A percentile compares a stretch with the other conserved stretches of the same genome.
phyloP scores from a whole-genome alignment of 768 basidiomycete genomes.

The Boletellus ananas region DNA sequence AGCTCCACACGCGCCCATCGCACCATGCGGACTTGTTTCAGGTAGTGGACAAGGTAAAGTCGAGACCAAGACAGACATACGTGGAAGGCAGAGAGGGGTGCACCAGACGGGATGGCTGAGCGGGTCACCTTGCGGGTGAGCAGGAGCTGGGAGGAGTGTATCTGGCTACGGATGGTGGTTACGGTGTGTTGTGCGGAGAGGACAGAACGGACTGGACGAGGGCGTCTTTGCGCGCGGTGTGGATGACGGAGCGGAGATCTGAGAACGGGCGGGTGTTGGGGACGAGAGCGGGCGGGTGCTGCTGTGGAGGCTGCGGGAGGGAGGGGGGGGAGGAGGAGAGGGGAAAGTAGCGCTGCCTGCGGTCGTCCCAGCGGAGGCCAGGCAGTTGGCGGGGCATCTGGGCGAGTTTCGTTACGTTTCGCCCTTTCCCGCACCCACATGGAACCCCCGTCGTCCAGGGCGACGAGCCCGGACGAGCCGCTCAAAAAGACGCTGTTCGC shows the following conservation, averaged over 20 bases:
- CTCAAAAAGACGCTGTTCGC: background rate
- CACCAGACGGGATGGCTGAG: slow-evolving; percentile 23
- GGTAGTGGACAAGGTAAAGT: background rate
- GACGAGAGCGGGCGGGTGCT: background rate
- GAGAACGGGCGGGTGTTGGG: slow-evolving; percentile 3
- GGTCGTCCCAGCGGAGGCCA: slow-evolving; percentile 54
- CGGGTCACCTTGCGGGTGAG: slow-evolving; percentile 33
- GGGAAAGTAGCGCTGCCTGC: slow-evolving; percentile 55
- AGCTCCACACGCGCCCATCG: slow-evolving; percentile 32
- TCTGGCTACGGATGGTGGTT: slow-evolving; percentile 30
- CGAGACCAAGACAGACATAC: slow-evolving; percentile 24
- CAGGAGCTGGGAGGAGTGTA: slow-evolving; percentile 39
- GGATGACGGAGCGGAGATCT: slow-evolving; percentile 13
- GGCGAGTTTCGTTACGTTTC: background rate
- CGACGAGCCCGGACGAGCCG: no score
- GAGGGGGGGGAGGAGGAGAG: slow-evolving; percentile 33
- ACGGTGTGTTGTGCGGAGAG: background rate
- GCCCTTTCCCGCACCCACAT: no score
- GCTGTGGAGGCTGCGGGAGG: no score
- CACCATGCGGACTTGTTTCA: slow-evolving; percentile 32
- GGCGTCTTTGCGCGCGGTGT: slow-evolving; percentile 19
- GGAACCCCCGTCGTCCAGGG: no score
- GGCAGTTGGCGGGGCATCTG: slow-evolving; percentile 38
- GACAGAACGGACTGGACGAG: slow-evolving; percentile 25
- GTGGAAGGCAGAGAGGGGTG: slow-evolving; percentile 44